phyloP scores from a whole-genome alignment of 2,329 filamentous ascomycete genomes.

The Aspergillus sergii region DNA sequence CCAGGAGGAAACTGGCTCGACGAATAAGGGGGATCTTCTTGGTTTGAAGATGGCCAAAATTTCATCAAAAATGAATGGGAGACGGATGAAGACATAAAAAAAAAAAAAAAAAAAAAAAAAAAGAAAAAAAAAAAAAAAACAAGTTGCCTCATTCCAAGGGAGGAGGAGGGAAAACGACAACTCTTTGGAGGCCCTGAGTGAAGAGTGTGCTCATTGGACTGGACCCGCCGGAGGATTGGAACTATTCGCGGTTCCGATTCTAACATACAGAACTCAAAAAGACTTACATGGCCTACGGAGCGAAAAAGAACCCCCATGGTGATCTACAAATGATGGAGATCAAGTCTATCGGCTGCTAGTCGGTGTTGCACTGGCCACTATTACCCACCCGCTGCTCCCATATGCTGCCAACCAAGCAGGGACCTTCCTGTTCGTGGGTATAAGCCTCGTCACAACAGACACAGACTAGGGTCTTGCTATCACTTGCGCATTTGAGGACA shows the following conservation, averaged over 20 bases:
- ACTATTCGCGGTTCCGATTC: slow-evolving; percentile 18
- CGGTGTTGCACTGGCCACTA: slow-evolving; percentile 35
- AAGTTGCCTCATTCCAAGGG: slow-evolving; percentile 5
- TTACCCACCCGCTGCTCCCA: slow-evolving; percentile 20
- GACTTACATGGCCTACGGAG: slow-evolving; percentile 13
- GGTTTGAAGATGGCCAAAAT: background rate
- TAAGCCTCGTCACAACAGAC: slow-evolving; percentile 27
- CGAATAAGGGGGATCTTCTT: slow-evolving; percentile 5
- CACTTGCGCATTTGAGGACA: background rate
- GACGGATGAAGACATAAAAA: background rate
- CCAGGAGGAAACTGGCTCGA: slow-evolving; percentile 15
- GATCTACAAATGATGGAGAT: slow-evolving; percentile 39
- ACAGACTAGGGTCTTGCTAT: slow-evolving; percentile 9
- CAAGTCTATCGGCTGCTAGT: slow-evolving; percentile 41
- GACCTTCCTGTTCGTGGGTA: slow-evolving; percentile 19
- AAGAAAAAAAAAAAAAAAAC: slow-evolving; percentile 7
- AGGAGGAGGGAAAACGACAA: slow-evolving; percentile 7
- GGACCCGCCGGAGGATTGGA: slow-evolving; percentile 23
- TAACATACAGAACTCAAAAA: slow-evolving; percentile 9
- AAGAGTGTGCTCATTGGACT: slow-evolving; percentile 22
- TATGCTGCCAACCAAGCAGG: slow-evolving; percentile 15
- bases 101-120: slow-evolving; percentile 6
- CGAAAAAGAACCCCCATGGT: slow-evolving; percentile 16
- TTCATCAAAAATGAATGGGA: background rate
- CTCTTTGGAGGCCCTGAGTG: slow-evolving; percentile 8